Evolutionary conservation across 2,329 filamentous ascomycete genomes (phyloP), one percentile per base, ranked within the genome.

Genomic region (Colletotrichum lindemuthianum): DNA sequence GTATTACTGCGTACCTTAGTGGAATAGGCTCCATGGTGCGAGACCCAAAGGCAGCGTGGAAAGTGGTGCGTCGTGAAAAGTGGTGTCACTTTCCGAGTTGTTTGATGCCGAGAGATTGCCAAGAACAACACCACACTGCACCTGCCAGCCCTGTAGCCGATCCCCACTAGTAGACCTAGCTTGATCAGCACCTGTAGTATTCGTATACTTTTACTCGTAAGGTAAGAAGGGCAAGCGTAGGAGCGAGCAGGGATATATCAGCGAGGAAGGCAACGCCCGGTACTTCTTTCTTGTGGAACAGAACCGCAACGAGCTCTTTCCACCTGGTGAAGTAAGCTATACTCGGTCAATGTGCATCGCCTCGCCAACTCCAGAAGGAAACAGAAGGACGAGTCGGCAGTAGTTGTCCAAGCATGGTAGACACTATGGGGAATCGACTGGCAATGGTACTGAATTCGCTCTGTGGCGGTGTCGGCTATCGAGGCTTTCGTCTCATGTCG

Each of bases 31-130:
- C 24, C 24, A 24, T 24, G 24, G 24, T 24, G n/a, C n/a, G n/a
- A n/a, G n/a, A n/a, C n/a, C n/a, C 24, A 24, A 24, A 24, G 24
- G 24, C 24, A 24, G 24, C 24, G 34, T 40, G 36, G 44, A 50
- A 16, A 32, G 11, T 54, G 39, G 37, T 39, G 32, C 49, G 52
- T 34, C 8, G 47, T 59, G 13, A 12, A 13, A 13, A 44, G 48
- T 49, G 9, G 44, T 33, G 6, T 55, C 24, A 16, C 51, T 32
- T 50, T 48, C 34, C 36, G 57, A 33, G 44, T 34, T 56, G 5
- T 11, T 34, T 47, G 51, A 48, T 65, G 61, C 61, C 61, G 51
- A 65, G 61, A 61, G 58, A 61, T 65, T 41, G 58, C 61, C 34
- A 43, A 34, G 5, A 51, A 24, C 61, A 36, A 40, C 39, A 50